Conservation (phyloP, 352 stramenopile genomes). For the Pythium chondricola region DNA sequence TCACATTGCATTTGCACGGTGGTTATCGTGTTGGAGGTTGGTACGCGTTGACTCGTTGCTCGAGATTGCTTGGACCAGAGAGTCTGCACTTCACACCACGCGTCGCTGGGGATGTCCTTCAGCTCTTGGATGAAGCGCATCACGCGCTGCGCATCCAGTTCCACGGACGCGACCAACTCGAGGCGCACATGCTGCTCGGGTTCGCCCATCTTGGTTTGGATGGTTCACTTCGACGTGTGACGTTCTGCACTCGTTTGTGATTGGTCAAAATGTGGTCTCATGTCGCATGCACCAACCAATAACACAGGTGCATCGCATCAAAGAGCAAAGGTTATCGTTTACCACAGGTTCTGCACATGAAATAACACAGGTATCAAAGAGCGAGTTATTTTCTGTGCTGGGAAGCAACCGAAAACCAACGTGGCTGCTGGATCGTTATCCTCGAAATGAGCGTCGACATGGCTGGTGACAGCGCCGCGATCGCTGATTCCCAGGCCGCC, state of each 20-base stretch:
- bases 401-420: not conserved
- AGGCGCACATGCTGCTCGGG: conserved; percentile 33
- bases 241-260: not conserved
- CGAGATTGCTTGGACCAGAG: conserved; percentile 10
- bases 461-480: conserved; percentile 13
- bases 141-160: conserved; percentile 27
- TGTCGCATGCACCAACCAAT: not conserved
- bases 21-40: not conserved
- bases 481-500: conserved; percentile 4
- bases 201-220: not conserved
- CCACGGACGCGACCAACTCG: conserved; percentile 33
- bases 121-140: conserved; percentile 46
- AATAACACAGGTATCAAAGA: conserved; percentile 10
- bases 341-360: conserved; percentile 2
- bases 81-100: conserved; percentile 44
- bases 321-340: conserved; percentile 2
- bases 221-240: not conserved
- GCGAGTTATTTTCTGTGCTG: conserved; percentile 27
- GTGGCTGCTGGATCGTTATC: no score
- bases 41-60: not conserved
- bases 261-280: conserved; percentile 2
- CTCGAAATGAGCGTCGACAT: conserved; percentile 19
- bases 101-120: conserved; percentile 29
- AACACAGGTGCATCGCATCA: conserved; percentile 1
- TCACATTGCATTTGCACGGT: conserved; percentile 40